Percentiles rank a stretch among this genome's conserved stretches.
Evolutionary conservation across 805 yeast genomes (phyloP).

Genomic region (Saturnispora gosingensis): DNA sequence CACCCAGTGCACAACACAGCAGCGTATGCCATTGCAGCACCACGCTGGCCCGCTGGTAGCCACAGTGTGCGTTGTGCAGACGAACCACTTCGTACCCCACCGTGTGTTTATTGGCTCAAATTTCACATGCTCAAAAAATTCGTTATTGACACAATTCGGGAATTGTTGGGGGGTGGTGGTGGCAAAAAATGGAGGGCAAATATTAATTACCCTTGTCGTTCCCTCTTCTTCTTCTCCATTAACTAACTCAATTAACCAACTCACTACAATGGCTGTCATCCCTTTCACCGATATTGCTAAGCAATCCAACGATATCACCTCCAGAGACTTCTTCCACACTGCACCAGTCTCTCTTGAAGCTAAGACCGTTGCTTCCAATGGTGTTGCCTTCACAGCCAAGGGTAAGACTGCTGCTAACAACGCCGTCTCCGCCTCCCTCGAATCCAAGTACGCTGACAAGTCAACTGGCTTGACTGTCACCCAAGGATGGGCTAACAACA

Average conservation of each 20-base stretch:
- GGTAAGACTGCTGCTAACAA: conserved; percentile 63
- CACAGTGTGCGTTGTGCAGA: not conserved
- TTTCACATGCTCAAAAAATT: not conserved
- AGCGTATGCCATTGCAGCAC: not conserved
- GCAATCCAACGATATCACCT: conserved; percentile 81
- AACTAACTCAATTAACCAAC: not conserved
- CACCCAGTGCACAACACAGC: not conserved
- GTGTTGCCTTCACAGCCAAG: conserved; percentile 88
- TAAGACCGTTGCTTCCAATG: conserved; percentile 91
- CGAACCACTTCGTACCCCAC: not conserved
- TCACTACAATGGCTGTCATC: conserved; percentile 60
- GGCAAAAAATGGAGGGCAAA: not conserved
- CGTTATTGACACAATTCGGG: not conserved
- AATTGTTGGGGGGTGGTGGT: not conserved
- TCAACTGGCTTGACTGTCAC: conserved; percentile 85
- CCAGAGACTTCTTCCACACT: conserved; percentile 88
- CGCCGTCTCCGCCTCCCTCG: conserved; percentile 79
- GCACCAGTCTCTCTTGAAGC: conserved; percentile 82
- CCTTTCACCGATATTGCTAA: conserved; percentile 91
- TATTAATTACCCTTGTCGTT: not conserved
- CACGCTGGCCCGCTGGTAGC: not conserved
- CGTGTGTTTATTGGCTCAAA: not conserved
- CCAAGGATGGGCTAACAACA: conserved; percentile 97
- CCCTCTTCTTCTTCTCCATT: not conserved
- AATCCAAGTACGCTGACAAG: conserved; percentile 89